Evolutionary conservation across 179 eudicot species (phyloP).

Genomic region (Dionaea muscipula): DNA sequence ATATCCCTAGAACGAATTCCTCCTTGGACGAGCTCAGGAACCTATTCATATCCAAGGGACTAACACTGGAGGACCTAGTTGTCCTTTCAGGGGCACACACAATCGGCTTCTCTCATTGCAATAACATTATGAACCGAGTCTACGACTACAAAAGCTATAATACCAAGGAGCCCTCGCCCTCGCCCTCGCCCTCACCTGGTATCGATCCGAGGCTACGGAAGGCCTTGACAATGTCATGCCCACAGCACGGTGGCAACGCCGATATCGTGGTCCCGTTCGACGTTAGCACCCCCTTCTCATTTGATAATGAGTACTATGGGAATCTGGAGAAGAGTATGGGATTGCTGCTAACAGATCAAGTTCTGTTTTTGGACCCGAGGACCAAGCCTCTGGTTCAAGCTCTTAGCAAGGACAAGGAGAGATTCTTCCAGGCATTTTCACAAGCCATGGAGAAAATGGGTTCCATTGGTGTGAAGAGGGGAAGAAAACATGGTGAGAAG

Average conservation of each 20-base stretch:
- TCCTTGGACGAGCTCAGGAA: slow-evolving; percentile 43
- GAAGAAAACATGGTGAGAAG: slow-evolving; percentile 61
- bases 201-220: slow-evolving; percentile 59
- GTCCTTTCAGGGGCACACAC: slow-evolving; percentile 85
- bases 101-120: slow-evolving; percentile 70
- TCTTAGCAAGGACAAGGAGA: slow-evolving; percentile 42
- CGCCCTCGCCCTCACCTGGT: slow-evolving; percentile 33
- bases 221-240: slow-evolving; percentile 69
- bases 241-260: slow-evolving; percentile 52
- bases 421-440: slow-evolving; percentile 54
- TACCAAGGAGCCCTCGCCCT: slow-evolving; percentile 41
- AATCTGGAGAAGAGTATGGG: slow-evolving; percentile 71
- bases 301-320: slow-evolving; percentile 71
- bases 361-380: slow-evolving; percentile 51
- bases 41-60: slow-evolving; percentile 62
- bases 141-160: slow-evolving; percentile 46
- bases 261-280: slow-evolving; percentile 79
- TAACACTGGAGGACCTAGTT: slow-evolving; percentile 47
- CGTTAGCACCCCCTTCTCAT: slow-evolving; percentile 63
- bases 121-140: slow-evolving; percentile 42
- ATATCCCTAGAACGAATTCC: slow-evolving; percentile 58
- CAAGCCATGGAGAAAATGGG: slow-evolving; percentile 85
- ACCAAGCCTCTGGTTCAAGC: slow-evolving; percentile 51
- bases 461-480: slow-evolving; percentile 59
- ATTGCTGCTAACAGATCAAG: slow-evolving; percentile 53